Conservation (phyloP, 1,139 yeast genomes). For the Candida labiduridarum region DNA sequence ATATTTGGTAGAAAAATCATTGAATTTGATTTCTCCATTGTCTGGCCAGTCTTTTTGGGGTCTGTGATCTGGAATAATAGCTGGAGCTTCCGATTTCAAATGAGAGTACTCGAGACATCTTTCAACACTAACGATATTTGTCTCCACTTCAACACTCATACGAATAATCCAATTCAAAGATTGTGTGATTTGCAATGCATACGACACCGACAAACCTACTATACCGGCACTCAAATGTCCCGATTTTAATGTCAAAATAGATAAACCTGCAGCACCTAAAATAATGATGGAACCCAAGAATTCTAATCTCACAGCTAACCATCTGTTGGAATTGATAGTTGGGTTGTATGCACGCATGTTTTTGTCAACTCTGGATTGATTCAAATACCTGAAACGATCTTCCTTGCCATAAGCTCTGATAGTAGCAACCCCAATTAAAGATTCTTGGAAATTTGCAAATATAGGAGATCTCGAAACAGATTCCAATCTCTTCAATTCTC, state of each 20-base stretch:
- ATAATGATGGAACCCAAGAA: constrained; percentile 87
- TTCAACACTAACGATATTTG: constrained; percentile 95
- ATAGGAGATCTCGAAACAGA: constrained; percentile 93
- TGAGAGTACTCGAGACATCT: constrained; percentile 85
- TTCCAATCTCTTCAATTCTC: constrained; percentile 94
- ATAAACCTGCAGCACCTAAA: constrained; percentile 80
- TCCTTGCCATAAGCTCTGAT: constrained; percentile 87
- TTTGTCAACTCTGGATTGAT: constrained; percentile 76
- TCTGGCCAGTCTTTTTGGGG: constrained; percentile 81
- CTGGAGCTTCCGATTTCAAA: constrained; percentile 81
- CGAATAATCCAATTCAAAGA: constrained; percentile 95
- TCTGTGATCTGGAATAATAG: constrained; percentile 64
- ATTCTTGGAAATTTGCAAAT: constrained; percentile 95
- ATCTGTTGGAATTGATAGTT: constrained; percentile 89
- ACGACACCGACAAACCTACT: constrained; percentile 91
- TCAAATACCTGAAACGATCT: constrained; percentile 69
- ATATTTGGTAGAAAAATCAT: constrained; percentile 79
- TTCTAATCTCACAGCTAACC: constrained; percentile 95
- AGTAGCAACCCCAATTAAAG: constrained; percentile 85
- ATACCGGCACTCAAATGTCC: constrained; percentile 83
- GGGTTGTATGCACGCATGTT: constrained; percentile 94
- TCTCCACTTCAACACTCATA: constrained; percentile 97
- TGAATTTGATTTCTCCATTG: constrained; percentile 69
- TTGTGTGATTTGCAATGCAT: constrained; percentile 90
- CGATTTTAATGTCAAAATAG: constrained; percentile 66